Evolutionary conservation across 208 protist genomes (phyloP).

Genomic region (Acanthamoeba lenticulata): DNA sequence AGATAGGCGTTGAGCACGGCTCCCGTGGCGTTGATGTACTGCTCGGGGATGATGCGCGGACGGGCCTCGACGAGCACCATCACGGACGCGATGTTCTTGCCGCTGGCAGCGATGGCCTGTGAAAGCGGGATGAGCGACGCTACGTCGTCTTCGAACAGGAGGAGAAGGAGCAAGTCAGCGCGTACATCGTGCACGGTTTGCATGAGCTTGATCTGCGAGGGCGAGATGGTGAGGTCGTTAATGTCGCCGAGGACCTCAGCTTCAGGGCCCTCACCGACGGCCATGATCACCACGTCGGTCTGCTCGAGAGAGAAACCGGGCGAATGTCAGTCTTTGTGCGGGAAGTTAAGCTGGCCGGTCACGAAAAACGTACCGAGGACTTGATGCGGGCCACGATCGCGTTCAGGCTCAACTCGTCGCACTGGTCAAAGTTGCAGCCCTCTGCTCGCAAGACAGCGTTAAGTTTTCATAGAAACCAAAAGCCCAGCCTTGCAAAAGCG

Average conservation of each 20-base stretch:
- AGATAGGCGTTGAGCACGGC: conserved; percentile 32
- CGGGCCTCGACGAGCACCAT: conserved; percentile 49
- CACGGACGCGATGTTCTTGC: background rate
- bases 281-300: conserved; percentile 14
- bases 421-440: conserved; percentile 46
- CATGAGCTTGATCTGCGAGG: conserved; percentile 34
- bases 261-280: conserved; percentile 45
- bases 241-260: conserved; percentile 55
- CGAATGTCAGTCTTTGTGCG: too few species aligned
- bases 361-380: background rate
- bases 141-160: too few species aligned
- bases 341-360: background rate
- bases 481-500: background rate
- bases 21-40: background rate
- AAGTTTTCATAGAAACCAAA: background rate
- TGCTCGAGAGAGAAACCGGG: background rate
- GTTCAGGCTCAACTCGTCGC: background rate
- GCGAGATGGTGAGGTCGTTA: conserved; percentile 54
- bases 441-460: background rate
- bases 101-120: background rate
- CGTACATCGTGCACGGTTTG: background rate
- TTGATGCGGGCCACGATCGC: background rate
- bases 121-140: background rate
- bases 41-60: conserved; percentile 36
- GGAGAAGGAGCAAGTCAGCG: background rate